phyloP scores from a whole-genome alignment of 306 rosid species.

The peach (Prunus persica) region DNA sequence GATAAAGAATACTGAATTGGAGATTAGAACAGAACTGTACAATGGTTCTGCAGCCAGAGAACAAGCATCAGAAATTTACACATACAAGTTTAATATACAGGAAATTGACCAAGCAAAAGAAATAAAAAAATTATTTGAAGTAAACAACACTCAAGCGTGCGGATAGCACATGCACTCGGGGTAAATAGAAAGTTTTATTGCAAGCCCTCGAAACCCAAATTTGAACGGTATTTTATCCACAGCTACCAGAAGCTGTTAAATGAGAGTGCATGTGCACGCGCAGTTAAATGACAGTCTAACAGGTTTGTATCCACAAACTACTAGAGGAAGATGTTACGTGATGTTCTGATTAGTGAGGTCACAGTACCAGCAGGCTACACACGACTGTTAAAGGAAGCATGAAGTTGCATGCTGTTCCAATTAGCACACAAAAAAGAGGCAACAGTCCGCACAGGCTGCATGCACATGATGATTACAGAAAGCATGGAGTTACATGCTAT shows the following conservation, averaged over 20 bases:
- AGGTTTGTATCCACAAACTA: no score
- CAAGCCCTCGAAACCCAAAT: not conserved
- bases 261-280: not conserved
- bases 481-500: no score
- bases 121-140: not conserved
- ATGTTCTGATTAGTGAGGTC: no score
- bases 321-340: no score
- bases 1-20: constrained; percentile 40
- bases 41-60: constrained; percentile 55
- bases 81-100: not conserved
- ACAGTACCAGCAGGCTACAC: no score
- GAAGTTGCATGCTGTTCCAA: no score
- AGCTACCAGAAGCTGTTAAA: not conserved
- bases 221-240: not conserved
- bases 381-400: no score
- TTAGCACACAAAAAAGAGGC: no score
- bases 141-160: not conserved
- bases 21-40: constrained; percentile 51
- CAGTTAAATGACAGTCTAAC: no score
- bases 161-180: not conserved
- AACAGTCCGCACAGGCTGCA: no score
- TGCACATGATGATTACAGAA: no score
- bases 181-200: not conserved
- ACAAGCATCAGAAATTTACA: constrained; percentile 32
- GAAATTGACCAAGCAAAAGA: not conserved